Conservation (phyloP, 441 rosid species). For the Kokia cookei region DNA sequence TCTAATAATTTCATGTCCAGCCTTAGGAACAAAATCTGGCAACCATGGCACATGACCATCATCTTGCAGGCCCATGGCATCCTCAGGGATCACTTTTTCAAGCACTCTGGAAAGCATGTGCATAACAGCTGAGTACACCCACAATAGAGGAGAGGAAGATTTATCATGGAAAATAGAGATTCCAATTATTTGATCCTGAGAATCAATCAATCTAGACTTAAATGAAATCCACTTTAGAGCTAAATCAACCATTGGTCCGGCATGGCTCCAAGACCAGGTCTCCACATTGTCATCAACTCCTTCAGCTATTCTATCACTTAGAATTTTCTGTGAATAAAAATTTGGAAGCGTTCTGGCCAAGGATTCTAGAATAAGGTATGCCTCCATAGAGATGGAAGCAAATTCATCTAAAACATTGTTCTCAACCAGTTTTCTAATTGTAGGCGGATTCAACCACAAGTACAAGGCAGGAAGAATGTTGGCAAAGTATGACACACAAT, state of each 20-base stretch:
- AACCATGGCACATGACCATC: conserved; percentile 52
- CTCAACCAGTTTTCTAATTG: conserved; percentile 52
- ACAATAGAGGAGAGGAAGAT: conserved; percentile 43
- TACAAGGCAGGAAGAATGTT: conserved; percentile 77
- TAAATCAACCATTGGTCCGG: conserved; percentile 68
- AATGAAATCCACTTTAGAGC: conserved; percentile 64
- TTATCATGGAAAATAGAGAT: conserved; percentile 22
- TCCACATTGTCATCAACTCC: conserved; percentile 23
- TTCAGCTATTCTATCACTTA: conserved; percentile 15
- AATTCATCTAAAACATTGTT: conserved; percentile 51
- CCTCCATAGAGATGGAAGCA: conserved; percentile 63
- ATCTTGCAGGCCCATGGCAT: conserved; percentile 16
- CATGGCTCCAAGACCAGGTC: conserved; percentile 82
- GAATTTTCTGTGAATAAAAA: conserved; percentile 39
- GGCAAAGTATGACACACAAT: conserved; percentile 57
- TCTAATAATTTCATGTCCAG: conserved; percentile 68
- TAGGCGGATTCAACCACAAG: conserved; percentile 80
- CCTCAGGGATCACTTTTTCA: conserved; percentile 49
- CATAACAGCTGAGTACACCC: conserved; percentile 66
- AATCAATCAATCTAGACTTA: conserved; percentile 35
- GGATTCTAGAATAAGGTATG: conserved; percentile 70
- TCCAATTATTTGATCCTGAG: conserved; percentile 22
- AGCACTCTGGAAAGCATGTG: conserved; percentile 66
- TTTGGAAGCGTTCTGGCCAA: conserved; percentile 69
- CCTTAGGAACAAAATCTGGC: conserved; percentile 84